Evolutionary conservation across 2,329 filamentous ascomycete genomes (phyloP).

Genomic region (Samsoniella hepiali): DNA sequence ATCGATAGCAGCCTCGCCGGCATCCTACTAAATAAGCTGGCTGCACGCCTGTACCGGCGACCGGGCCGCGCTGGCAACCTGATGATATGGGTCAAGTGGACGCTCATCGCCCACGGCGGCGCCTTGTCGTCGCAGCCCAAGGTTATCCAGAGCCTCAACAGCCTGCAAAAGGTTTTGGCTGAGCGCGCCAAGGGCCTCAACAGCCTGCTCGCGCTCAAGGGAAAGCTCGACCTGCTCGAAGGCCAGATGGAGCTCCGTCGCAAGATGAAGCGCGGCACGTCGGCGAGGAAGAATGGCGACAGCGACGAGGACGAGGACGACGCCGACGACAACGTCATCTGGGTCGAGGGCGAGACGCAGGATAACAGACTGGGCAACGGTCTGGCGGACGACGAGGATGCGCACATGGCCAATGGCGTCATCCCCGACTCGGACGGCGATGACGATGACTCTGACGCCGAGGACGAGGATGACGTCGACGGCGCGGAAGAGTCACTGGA

Average conservation of each 20-base stretch:
- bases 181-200: slow-evolving; percentile 80
- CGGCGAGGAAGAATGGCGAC: slow-evolving; percentile 41
- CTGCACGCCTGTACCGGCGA: slow-evolving; percentile 79
- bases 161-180: slow-evolving; percentile 81
- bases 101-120: slow-evolving; percentile 85
- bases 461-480: slow-evolving; percentile 44
- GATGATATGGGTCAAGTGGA: slow-evolving; percentile 96
- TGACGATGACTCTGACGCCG: slow-evolving; percentile 44
- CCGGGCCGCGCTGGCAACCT: slow-evolving; percentile 87
- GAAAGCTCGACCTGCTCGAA: slow-evolving; percentile 91
- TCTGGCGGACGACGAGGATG: slow-evolving; percentile 26
- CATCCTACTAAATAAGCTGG: slow-evolving; percentile 75
- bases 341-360: slow-evolving; percentile 78
- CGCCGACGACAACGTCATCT: slow-evolving; percentile 71
- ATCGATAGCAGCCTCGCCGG: slow-evolving; percentile 82
- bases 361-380: slow-evolving; percentile 39
- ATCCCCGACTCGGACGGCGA: slow-evolving; percentile 60
- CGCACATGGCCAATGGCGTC: slow-evolving; percentile 52
- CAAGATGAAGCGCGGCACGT: slow-evolving; percentile 54
- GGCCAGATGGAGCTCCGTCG: slow-evolving; percentile 81
- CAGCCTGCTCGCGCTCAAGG: slow-evolving; percentile 82
- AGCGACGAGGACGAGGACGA: slow-evolving; percentile 53
- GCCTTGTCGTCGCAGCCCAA: slow-evolving; percentile 85
- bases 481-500: slow-evolving; percentile 50
- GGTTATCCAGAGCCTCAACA: slow-evolving; percentile 71